A percentile compares a stretch with the other conserved stretches of the same genome.
Evolutionary conservation across 2,329 filamentous ascomycete genomes (phyloP).

Genomic region (Alternaria sp.): DNA sequence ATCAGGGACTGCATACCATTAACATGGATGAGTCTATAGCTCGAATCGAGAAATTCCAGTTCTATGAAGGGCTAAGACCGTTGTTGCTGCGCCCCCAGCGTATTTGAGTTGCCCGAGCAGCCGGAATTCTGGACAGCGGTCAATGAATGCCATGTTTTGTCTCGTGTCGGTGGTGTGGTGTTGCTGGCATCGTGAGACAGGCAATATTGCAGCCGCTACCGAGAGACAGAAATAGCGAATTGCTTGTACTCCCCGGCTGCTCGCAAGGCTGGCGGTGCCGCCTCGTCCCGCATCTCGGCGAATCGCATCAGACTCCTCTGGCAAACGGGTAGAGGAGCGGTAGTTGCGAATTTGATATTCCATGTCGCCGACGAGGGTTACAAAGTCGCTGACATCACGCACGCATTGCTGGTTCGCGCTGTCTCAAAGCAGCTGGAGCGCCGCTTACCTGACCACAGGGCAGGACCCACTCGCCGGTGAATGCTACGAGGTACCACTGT

Average conservation of each 20-base stretch:
- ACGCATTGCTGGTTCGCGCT: slow-evolving; percentile 4
- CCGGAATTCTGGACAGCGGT: neutral
- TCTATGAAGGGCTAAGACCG: neutral
- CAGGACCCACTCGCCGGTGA: slow-evolving; percentile 4
- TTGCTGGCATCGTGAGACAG: neutral
- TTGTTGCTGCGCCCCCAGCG: neutral
- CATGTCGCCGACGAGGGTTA: neutral
- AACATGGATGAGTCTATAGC: slow-evolving; percentile 10
- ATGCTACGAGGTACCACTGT: slow-evolving; percentile 5
- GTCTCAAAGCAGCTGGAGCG: slow-evolving; percentile 5
- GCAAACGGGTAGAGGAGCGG: slow-evolving; percentile 1
- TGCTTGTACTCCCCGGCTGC: neutral
- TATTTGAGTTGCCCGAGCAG: neutral
- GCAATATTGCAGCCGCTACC: slow-evolving; percentile 2
- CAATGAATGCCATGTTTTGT: neutral
- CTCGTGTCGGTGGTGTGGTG: neutral
- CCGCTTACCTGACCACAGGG: slow-evolving; percentile 4
- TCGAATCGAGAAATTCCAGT: neutral
- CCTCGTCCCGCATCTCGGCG: slow-evolving; percentile 16
- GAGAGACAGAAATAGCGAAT: slow-evolving; percentile 1
- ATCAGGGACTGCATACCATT: slow-evolving; percentile 11
- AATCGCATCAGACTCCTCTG: slow-evolving; percentile 6
- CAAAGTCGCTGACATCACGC: slow-evolving; percentile 2
- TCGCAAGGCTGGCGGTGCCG: slow-evolving; percentile 7
- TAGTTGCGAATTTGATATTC: slow-evolving; percentile 1